Percentiles rank a stretch among this genome's conserved stretches.
These are phyloP conservation scores for Mimosa pudica DNA, from an alignment of 306 rosid genomes.

Conservation along the genomic window DNA sequence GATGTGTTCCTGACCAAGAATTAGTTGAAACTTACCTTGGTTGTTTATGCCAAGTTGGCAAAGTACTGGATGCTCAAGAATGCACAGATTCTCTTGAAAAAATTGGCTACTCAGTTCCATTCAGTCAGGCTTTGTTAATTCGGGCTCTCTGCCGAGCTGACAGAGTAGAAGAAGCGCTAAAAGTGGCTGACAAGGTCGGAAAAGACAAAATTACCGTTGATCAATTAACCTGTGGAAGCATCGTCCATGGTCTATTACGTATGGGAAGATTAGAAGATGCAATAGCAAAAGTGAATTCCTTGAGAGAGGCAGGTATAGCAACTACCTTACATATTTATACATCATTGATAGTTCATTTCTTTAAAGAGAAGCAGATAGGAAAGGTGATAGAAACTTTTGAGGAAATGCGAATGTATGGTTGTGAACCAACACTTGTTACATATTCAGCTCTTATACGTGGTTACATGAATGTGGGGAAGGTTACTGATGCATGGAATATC, in stretches of 20 bases:
- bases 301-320: constrained; percentile 62
- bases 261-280: constrained; percentile 69
- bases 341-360: constrained; percentile 69
- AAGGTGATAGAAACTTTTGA: constrained; percentile 57
- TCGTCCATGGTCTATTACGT: constrained; percentile 72
- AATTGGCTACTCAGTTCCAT: constrained; percentile 56
- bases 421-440: constrained; percentile 71
- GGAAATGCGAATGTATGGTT: constrained; percentile 67
- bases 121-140: constrained; percentile 58
- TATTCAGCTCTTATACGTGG: constrained; percentile 74
- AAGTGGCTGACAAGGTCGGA: constrained; percentile 49
- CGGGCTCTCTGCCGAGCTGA: constrained; percentile 81
- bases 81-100: constrained; percentile 63
- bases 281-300: constrained; percentile 58
- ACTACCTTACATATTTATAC: constrained; percentile 82
- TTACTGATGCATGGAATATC: constrained; percentile 69
- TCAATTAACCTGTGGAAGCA: constrained; percentile 73
- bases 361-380: constrained; percentile 59
- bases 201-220: constrained; percentile 49
- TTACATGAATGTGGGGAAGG: constrained; percentile 65
- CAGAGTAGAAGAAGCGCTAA: constrained; percentile 71
- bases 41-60: constrained; percentile 75
- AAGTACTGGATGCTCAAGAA: constrained; percentile 56
- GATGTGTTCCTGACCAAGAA: constrained; percentile 72
- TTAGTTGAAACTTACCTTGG: constrained; percentile 67